Evolutionary conservation across 2,329 filamentous ascomycete genomes (phyloP).

Genomic region (Cadophora sp.): DNA sequence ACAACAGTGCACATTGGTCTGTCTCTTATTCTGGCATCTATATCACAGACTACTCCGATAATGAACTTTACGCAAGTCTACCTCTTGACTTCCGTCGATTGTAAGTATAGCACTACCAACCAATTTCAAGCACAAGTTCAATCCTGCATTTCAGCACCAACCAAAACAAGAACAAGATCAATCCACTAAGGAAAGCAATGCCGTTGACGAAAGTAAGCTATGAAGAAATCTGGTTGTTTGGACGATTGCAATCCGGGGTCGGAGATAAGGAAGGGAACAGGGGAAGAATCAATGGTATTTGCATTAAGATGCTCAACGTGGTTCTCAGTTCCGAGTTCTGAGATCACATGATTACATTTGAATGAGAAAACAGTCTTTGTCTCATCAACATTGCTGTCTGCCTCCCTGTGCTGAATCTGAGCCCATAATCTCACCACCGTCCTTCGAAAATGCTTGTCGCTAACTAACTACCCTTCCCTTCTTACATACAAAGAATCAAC

Average conservation of each 20-base stretch:
- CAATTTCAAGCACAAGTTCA: too few species aligned
- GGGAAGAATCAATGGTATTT: neutral
- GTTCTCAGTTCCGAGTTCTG: neutral
- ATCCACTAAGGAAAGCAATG: neutral
- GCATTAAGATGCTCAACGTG: neutral
- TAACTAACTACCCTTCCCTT: conserved; percentile 4
- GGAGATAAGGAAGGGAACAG: neutral
- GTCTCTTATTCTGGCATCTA: neutral
- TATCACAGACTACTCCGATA: neutral
- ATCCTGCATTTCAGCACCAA: too few species aligned
- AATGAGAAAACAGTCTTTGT: neutral
- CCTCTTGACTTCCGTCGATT: neutral
- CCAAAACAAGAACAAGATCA: neutral
- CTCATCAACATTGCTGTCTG: too few species aligned
- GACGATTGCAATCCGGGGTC: neutral
- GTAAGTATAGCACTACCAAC: too few species aligned
- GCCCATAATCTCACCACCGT: neutral
- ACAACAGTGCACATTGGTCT: neutral
- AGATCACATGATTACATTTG: conserved; percentile 7
- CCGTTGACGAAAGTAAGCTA: neutral
- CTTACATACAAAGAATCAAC: conserved; percentile 5
- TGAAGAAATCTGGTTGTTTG: neutral
- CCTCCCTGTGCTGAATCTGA: neutral
- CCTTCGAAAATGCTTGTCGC: neutral
- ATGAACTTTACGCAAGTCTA: neutral